phyloP scores from a whole-genome alignment of 768 basidiomycete genomes.

The Macrocybe gigantea region DNA sequence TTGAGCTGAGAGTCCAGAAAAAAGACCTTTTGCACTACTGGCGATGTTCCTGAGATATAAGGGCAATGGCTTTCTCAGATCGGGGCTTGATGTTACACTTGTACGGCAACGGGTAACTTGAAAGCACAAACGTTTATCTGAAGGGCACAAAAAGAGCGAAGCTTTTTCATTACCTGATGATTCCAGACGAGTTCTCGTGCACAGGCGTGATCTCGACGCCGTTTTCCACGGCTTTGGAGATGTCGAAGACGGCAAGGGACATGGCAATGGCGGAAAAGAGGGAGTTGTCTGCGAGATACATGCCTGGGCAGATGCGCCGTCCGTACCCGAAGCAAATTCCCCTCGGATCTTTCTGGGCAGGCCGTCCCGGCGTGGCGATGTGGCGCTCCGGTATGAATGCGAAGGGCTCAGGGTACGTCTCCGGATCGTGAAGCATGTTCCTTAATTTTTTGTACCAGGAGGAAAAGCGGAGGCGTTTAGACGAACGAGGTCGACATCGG shows the following conservation, averaged over 20 bases:
- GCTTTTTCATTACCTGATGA: slow-evolving; percentile 29
- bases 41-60: slow-evolving; percentile 17
- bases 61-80: slow-evolving; percentile 19
- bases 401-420: slow-evolving; percentile 42
- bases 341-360: slow-evolving; percentile 34
- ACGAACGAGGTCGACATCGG: not conserved
- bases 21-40: too few relatives aligned
- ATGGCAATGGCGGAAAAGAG: slow-evolving; percentile 37
- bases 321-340: slow-evolving; percentile 41
- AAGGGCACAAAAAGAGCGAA: not conserved
- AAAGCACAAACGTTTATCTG: not conserved
- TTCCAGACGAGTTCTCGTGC: slow-evolving; percentile 37
- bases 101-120: slow-evolving; percentile 27
- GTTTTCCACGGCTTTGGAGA: slow-evolving; percentile 38
- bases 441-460: slow-evolving; percentile 19
- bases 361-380: slow-evolving; percentile 22
- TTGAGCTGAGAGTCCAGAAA: too few relatives aligned
- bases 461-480: not conserved
- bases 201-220: slow-evolving; percentile 40
- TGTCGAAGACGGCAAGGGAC: slow-evolving; percentile 43
- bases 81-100: slow-evolving; percentile 28
- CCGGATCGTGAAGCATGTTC: slow-evolving; percentile 48
- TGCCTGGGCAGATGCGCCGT: slow-evolving; percentile 40
- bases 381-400: slow-evolving; percentile 44
- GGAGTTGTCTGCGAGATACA: slow-evolving; percentile 47